Percentiles rank a stretch among this genome's conserved stretches.
Evolutionary conservation across 2,329 filamentous ascomycete species (phyloP).

Genomic region (Colletotrichum sp.): DNA sequence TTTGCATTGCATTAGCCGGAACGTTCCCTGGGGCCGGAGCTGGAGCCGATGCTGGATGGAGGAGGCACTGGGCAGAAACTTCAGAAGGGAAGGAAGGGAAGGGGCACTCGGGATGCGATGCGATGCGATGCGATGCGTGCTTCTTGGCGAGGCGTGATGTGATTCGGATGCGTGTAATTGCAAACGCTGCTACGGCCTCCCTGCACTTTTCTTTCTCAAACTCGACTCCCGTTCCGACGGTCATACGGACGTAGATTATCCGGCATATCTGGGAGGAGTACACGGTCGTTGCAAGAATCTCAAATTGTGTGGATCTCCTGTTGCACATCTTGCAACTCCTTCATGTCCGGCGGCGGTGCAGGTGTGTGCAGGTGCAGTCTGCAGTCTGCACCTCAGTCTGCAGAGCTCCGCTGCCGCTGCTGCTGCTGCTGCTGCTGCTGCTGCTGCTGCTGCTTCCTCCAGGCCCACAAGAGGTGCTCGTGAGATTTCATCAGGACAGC

Average conservation of each 20-base stretch:
- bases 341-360: not conserved
- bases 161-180: not conserved
- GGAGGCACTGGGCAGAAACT: not conserved
- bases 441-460: not conserved
- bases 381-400: not conserved
- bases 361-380: not conserved
- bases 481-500: not conserved
- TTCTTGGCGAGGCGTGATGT: slow-evolving; percentile 7
- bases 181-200: not conserved
- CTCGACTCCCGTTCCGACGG: not conserved
- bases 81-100: not conserved
- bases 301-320: not conserved
- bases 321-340: not conserved
- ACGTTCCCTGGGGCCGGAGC: not conserved
- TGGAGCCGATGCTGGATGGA: not conserved
- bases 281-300: not conserved
- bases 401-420: not conserved
- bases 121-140: not conserved
- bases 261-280: not conserved
- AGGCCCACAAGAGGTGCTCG: not conserved
- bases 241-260: not conserved
- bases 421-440: too few relatives aligned
- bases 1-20: slow-evolving; percentile 22
- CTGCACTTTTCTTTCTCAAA: not conserved
- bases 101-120: not conserved